Evolutionary conservation across 2,329 filamentous ascomycete species (phyloP).

Genomic region (Chalaropsis thielavioides): DNA sequence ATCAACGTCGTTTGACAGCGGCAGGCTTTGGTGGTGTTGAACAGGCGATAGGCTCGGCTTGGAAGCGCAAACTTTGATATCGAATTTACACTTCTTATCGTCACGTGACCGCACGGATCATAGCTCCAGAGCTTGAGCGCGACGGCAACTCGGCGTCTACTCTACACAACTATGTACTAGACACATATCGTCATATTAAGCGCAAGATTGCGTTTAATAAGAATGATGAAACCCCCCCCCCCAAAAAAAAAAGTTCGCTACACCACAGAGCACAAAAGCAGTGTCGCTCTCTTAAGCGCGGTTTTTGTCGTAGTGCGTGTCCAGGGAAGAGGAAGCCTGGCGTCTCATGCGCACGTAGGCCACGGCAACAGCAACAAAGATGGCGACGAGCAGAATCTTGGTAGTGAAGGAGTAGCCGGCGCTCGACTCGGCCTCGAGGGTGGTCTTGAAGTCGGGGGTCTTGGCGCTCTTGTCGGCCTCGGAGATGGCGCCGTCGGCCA

Average conservation of each 20-base stretch:
- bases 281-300: background rate
- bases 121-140: background rate
- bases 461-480: slow-evolving; percentile 13
- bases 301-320: slow-evolving; percentile 11
- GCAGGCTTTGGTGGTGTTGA: background rate
- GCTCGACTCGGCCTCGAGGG: background rate
- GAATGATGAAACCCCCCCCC: too few relatives aligned
- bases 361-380: slow-evolving; percentile 15
- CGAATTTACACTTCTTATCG: slow-evolving; percentile 14
- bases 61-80: slow-evolving; percentile 12
- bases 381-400: slow-evolving; percentile 16
- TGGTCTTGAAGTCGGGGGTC: slow-evolving; percentile 2
- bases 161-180: background rate
- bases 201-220: background rate
- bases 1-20: background rate
- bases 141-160: background rate
- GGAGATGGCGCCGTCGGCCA: slow-evolving; percentile 16
- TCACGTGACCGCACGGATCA: slow-evolving; percentile 11
- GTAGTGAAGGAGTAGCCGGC: slow-evolving; percentile 13
- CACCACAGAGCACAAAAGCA: background rate
- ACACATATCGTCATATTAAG: background rate
- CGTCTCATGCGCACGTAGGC: slow-evolving; percentile 16
- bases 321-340: background rate
- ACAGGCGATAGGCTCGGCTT: too few relatives aligned
- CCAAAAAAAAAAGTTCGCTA: background rate